Percentiles rank a stretch among this genome's conserved stretches.
These are phyloP conservation scores for Ophiostoma angusticollis DNA, from an alignment of 2,329 filamentous ascomycete species.

Conservation along the genomic window DNA sequence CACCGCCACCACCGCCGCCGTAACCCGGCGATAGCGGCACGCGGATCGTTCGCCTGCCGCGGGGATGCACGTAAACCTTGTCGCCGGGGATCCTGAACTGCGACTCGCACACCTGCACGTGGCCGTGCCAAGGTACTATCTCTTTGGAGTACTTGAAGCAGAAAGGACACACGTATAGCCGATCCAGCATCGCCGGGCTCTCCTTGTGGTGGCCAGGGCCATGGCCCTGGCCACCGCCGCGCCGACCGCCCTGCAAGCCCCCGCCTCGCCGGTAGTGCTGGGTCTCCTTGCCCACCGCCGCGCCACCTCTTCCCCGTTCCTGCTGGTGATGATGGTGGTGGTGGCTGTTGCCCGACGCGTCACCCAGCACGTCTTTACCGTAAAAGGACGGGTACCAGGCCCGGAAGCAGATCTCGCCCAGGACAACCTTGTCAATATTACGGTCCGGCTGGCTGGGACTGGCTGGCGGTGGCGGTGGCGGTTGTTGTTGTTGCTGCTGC, in stretches of 20 bases:
- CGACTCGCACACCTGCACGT: conserved; percentile 44
- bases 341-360: conserved; percentile 23
- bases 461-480: conserved; percentile 17
- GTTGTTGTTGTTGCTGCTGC: too few relatives aligned
- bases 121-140: conserved; percentile 43
- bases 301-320: conserved; percentile 1
- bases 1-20: conserved; percentile 16
- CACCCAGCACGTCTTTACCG: conserved; percentile 53
- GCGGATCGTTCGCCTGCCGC: conserved; percentile 28
- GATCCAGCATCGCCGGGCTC: conserved; percentile 38
- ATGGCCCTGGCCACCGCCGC: conserved; percentile 12
- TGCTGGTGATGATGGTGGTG: conserved; percentile 3
- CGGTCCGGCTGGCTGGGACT: conserved; percentile 40
- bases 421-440: conserved; percentile 76
- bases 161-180: conserved; percentile 76
- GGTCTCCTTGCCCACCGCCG: conserved; percentile 18
- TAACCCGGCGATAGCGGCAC: conserved; percentile 22
- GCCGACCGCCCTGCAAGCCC: background rate
- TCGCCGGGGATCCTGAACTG: conserved; percentile 45
- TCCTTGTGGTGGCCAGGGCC: conserved; percentile 20
- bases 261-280: background rate
- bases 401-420: conserved; percentile 72
- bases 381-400: conserved; percentile 94
- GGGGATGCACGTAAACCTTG: conserved; percentile 58
- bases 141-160: conserved; percentile 86